A percentile compares a stretch with the other conserved stretches of the same genome.
Evolutionary conservation across 2,329 filamentous ascomycete genomes (phyloP).

Genomic region (Apiospora pterosperma): DNA sequence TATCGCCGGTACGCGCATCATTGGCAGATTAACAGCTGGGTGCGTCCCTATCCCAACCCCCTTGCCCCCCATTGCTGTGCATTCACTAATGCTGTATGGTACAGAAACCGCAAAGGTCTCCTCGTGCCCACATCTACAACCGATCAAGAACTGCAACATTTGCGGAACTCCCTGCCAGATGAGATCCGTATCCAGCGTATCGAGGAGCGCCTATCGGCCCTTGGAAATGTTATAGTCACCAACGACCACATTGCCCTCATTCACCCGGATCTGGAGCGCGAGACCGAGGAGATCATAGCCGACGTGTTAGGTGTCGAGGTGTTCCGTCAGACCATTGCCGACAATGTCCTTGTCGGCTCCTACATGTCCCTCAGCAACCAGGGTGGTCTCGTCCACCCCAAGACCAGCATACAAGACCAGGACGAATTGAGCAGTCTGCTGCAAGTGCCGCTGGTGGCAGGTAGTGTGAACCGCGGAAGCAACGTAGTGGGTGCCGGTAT

Average conservation of each 20-base stretch:
- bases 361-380: conserved; percentile 98
- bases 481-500: conserved; percentile 95
- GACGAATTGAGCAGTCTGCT: conserved; percentile 92
- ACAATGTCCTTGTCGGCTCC: conserved; percentile 92
- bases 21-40: conserved; percentile 92
- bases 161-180: conserved; percentile 92
- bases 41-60: conserved; percentile 36
- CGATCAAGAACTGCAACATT: conserved; percentile 96
- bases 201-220: conserved; percentile 91
- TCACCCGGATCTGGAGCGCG: conserved; percentile 93
- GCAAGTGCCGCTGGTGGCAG: conserved; percentile 93
- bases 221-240: conserved; percentile 94
- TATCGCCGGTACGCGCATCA: conserved; percentile 93
- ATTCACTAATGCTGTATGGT: neutral
- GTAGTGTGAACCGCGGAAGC: conserved; percentile 87
- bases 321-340: conserved; percentile 90
- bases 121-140: conserved; percentile 94
- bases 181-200: conserved; percentile 92
- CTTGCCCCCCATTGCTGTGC: neutral
- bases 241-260: conserved; percentile 97
- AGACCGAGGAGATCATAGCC: conserved; percentile 98
- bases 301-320: conserved; percentile 89
- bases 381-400: conserved; percentile 94
- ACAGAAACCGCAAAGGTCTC: conserved; percentile 89
- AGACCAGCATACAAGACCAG: conserved; percentile 96